Conservation (phyloP, 345 rosid genomes). For the Viola odorata region DNA sequence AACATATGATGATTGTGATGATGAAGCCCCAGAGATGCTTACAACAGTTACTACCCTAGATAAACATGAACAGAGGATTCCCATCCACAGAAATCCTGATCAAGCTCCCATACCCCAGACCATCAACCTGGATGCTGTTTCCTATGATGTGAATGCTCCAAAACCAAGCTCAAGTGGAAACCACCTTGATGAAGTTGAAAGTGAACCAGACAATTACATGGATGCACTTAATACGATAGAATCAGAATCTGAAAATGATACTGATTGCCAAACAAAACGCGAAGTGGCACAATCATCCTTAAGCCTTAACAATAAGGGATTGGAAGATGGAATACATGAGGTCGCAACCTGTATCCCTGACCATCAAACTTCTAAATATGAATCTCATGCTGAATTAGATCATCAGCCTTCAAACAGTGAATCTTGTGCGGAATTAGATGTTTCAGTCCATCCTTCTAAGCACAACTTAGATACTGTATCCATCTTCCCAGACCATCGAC, state of each 20-base stretch:
- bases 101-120: background rate
- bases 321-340: constrained; percentile 18
- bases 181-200: constrained; percentile 51
- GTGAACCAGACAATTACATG: constrained; percentile 67
- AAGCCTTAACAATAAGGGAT: constrained; percentile 14
- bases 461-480: background rate
- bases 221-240: constrained; percentile 88
- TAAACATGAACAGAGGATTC: constrained; percentile 20
- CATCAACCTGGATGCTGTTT: constrained; percentile 11
- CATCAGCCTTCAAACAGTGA: no score
- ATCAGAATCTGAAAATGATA: constrained; percentile 60
- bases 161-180: constrained; percentile 25
- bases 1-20: constrained; percentile 3
- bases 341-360: constrained; percentile 11
- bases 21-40: constrained; percentile 29
- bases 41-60: constrained; percentile 26
- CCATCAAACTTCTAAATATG: constrained; percentile 20
- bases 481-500: background rate
- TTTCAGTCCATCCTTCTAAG: background rate
- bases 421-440: background rate
- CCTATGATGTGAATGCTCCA: constrained; percentile 26
- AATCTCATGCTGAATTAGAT: constrained; percentile 7
- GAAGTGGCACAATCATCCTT: constrained; percentile 31
- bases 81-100: constrained; percentile 20
- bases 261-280: constrained; percentile 44